Conservation (phyloP, 495 filamentous ascomycete species). For the Penicillium waksmanii region DNA sequence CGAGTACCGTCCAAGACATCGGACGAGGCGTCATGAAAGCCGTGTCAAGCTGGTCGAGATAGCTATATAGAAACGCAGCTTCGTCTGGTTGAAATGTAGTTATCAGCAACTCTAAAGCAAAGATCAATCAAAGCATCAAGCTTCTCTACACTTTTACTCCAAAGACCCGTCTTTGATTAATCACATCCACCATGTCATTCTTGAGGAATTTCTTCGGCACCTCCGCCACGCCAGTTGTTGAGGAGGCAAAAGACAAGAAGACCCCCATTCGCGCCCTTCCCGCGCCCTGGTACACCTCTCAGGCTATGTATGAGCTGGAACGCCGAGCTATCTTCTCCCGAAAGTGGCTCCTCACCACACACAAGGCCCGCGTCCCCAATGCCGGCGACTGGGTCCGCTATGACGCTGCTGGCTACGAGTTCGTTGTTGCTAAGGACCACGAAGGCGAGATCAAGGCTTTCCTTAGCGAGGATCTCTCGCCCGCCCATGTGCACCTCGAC, state of each 20-base stretch:
- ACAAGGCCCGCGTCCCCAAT: slow-evolving; percentile 46
- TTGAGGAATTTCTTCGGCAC: slow-evolving; percentile 36
- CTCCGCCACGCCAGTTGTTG: slow-evolving; percentile 12
- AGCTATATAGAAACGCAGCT: slow-evolving; percentile 2
- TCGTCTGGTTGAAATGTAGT: slow-evolving; percentile 1
- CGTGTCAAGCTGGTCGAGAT: slow-evolving; percentile 1
- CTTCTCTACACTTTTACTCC: slow-evolving; percentile 21
- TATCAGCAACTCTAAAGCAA: slow-evolving; percentile 8
- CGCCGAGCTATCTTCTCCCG: slow-evolving; percentile 51
- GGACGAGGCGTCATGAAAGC: slow-evolving; percentile 1
- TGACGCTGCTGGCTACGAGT: slow-evolving; percentile 49
- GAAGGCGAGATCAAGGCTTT: slow-evolving; percentile 50
- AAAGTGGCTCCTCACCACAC: slow-evolving; percentile 55
- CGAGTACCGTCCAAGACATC: slow-evolving; percentile 6
- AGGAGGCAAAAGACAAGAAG: slow-evolving; percentile 22
- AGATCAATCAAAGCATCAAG: slow-evolving; percentile 16
- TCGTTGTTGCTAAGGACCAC: slow-evolving; percentile 47
- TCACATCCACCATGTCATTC: slow-evolving; percentile 31
- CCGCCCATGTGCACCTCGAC: slow-evolving; percentile 48
- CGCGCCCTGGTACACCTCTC: slow-evolving; percentile 49
- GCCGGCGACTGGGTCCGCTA: slow-evolving; percentile 49
- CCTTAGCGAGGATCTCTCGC: slow-evolving; percentile 47
- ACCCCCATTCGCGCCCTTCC: slow-evolving; percentile 44
- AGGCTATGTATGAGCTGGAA: slow-evolving; percentile 53
- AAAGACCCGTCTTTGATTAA: slow-evolving; percentile 14